Evolutionary conservation across 129 eudicot genomes (phyloP), one percentile per base, ranked within the genome.

Genomic region (Pittosporum tobira): DNA sequence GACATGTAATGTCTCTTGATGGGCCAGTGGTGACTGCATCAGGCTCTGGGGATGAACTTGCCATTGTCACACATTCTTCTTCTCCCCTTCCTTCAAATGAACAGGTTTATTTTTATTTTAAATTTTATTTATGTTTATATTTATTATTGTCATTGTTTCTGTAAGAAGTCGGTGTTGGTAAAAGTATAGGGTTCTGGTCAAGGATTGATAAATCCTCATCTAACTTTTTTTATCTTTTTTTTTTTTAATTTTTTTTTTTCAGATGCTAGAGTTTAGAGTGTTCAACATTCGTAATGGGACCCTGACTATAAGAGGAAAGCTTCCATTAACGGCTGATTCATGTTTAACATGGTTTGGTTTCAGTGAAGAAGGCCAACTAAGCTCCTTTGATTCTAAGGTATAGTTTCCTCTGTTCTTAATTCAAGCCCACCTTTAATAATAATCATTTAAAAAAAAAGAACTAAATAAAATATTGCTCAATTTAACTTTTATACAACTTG

Each of bases 1-100:
- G 79, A 75, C 19, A 78, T 58, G 76, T 86, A 56, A 59, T 90
- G 54, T 87, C 91, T 42, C 99, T 93, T 74, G 96, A 83, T 77
- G 99, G 99, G 44, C 99, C 96, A 52, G 96, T 87, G 69, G 96
- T 93, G 59, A 87, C 94, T 67, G 91, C 88, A 72, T 75, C 81
- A 51, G 99, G 99, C 59, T 74, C 71, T 40, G 75, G 82, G 64
- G 93, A 93, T 59, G 94, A 83, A 75, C 94, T 93, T 71, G 99
- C 80, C 16, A 79, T 87, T 70, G 96, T 93, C 61, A 81, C 84
- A 48, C 96, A 84, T 74, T 64, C 84, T 65, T 84, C 96, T 65
- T 83, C 87, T 20, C 14, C 94, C 37, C 94, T 93, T 62, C 84
- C 96, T 67, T 70, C 91, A 38, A 75, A 84, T 64, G 96, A 87